A percentile compares a stretch with the other conserved stretches of the same genome.
phyloP scores from a whole-genome alignment of 257 asterid species.

The Salvia miltiorrhiza region DNA sequence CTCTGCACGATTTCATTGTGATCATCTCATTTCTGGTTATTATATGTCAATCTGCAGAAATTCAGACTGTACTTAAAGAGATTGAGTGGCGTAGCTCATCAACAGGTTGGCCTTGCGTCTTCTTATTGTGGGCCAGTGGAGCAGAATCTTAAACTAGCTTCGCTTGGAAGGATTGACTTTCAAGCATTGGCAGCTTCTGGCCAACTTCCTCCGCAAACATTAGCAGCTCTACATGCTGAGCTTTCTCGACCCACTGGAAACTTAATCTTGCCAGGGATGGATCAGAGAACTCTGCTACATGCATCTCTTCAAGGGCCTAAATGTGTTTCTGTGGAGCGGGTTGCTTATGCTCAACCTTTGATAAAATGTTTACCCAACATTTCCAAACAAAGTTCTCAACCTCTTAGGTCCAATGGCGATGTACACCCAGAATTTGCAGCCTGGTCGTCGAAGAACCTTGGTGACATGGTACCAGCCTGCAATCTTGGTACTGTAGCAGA shows the following conservation, averaged over 20 bases:
- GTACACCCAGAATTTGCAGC: conserved; percentile 39
- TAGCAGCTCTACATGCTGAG: conserved; percentile 69
- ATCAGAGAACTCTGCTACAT: conserved; percentile 51
- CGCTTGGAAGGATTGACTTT: conserved; percentile 60
- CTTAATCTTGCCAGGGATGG: conserved; percentile 52
- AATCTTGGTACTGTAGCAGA: conserved; percentile 32
- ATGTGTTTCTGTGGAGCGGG: conserved; percentile 44
- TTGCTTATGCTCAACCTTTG: conserved; percentile 56
- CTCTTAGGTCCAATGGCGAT: conserved; percentile 34
- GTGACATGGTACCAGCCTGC: conserved; percentile 31
- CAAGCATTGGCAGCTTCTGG: conserved; percentile 72
- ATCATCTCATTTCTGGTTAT: conserved; percentile 11
- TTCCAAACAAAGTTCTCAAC: conserved; percentile 42
- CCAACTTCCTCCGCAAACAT: conserved; percentile 60
- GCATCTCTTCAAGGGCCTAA: conserved; percentile 55
- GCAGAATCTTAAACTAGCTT: conserved; percentile 48
- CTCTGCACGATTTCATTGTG: not conserved
- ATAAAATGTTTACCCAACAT: conserved; percentile 49
- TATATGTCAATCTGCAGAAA: conserved; percentile 51
- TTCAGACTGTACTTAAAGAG: conserved; percentile 78
- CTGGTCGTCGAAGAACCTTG: conserved; percentile 45
- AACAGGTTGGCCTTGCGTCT: conserved; percentile 51
- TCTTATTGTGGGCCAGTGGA: conserved; percentile 62
- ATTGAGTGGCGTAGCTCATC: conserved; percentile 74
- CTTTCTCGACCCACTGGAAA: conserved; percentile 51